phyloP scores from a whole-genome alignment of 306 rosid species.

The Bauhinia variegata region DNA sequence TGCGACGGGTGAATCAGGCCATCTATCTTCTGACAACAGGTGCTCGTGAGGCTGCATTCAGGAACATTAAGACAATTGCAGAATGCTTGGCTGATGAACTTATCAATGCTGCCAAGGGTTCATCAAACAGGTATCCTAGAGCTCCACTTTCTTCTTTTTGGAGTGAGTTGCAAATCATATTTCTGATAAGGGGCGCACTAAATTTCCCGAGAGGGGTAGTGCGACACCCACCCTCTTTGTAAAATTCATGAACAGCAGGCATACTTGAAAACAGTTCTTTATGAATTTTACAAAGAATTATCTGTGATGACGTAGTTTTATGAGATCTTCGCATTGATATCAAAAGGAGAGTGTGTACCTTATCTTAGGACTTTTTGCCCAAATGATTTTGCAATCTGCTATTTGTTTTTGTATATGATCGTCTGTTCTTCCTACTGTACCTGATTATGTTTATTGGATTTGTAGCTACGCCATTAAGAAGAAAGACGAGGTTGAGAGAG shows the following conservation, averaged over 20 bases:
- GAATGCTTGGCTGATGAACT: constrained; percentile 64
- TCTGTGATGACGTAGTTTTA: too few relatives aligned
- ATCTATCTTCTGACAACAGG: constrained; percentile 60
- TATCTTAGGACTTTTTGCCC: too few relatives aligned
- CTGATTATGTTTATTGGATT: background rate
- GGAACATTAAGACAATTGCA: constrained; percentile 55
- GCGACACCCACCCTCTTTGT: too few relatives aligned
- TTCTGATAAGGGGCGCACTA: too few relatives aligned
- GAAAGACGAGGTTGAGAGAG: constrained; percentile 63
- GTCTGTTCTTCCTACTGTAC: background rate
- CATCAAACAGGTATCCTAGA: constrained; percentile 50
- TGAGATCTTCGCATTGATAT: too few relatives aligned
- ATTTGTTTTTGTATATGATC: background rate
- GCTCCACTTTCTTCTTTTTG: too few relatives aligned
- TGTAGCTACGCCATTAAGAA: constrained; percentile 60
- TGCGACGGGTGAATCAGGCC: constrained; percentile 59
- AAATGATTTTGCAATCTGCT: background rate
- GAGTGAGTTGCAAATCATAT: too few relatives aligned
- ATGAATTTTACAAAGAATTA: too few relatives aligned
- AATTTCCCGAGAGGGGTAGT: too few relatives aligned
- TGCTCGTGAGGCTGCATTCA: constrained; percentile 58
- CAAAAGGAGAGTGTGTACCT: too few relatives aligned
- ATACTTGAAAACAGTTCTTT: too few relatives aligned
- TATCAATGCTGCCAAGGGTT: constrained; percentile 62
- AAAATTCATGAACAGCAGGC: too few relatives aligned